Base-by-base conservation (phyloP, 495 filamentous ascomycete species). In the Letharia lupina region DNA sequence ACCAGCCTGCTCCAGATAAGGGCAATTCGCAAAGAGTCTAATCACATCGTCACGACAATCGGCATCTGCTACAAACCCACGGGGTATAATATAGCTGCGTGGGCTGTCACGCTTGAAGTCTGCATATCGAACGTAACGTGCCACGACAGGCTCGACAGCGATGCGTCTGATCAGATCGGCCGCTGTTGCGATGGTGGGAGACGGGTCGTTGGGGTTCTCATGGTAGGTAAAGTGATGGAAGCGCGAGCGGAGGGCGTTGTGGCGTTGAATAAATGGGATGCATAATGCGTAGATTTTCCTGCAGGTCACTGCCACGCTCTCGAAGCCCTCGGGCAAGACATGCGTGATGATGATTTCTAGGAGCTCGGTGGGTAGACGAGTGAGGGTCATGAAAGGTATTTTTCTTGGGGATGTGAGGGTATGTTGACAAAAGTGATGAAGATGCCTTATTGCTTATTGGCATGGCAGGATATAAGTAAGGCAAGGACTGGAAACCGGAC, bases 301-400 rank as follows among this genome's bases (percentile, higher is more conserved):
- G 68, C 75, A 79, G 60, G 75, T 75, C 54, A 76, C 69, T 63
- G 72, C 75, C 64, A 79, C 37, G 70, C 74, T 75, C 70, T 77
- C 76, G 65, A 79, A 75, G 33, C 76, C 75, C 65, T 76, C 70
- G 66, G 77, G 73, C 69, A 76, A 60, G 68, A 69, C 69, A 65
- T 72, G 70, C 64, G 62, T 57, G 62, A 75, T 67, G 50, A 75
- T 72, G 44, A 61, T 65, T 64, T 73, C 70, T 12, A 77, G 67
- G 47, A 75, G 67, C 69, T 77, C 74, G 67, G 9, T 60, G 37
- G 75, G 75, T 39, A 76, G 59, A 31, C 40, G 45, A 42, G 60
- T 61, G 64, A 73, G 57, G 18, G 54, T 57, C 64, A 66, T 66
- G 35, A 37, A 7, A 35, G 56, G 12, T 58, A 16, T 11, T 37